Evolutionary conservation across 2,329 filamentous ascomycete genomes (phyloP).

Genomic region (Botrytis pseudocinerea): DNA sequence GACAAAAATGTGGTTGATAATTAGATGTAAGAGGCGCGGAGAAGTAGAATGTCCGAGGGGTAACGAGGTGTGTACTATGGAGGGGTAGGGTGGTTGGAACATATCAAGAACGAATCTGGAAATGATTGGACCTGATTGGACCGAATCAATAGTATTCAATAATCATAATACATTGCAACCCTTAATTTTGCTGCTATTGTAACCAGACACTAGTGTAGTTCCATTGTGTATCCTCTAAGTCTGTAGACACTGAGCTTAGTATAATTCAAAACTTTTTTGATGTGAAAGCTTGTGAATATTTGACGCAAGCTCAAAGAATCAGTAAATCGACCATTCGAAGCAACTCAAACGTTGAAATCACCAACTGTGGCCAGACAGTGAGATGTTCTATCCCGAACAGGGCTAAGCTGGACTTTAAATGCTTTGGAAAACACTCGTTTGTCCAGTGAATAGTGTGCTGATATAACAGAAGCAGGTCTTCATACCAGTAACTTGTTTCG

Average conservation of each 20-base stretch:
- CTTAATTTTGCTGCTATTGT: not conserved
- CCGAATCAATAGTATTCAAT: too few species aligned
- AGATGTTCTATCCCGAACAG: not conserved
- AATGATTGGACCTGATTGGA: not conserved
- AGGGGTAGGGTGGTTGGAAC: not conserved
- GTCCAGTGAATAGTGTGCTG: too few species aligned
- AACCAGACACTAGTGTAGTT: not conserved
- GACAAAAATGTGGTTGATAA: constrained; percentile 12
- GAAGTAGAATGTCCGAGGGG: not conserved
- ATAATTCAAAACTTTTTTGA: not conserved
- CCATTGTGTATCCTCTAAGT: not conserved
- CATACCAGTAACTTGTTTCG: not conserved
- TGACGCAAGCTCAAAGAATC: not conserved
- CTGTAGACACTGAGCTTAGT: too few species aligned
- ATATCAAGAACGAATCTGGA: not conserved
- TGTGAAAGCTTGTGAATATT: not conserved
- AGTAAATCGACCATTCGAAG: not conserved
- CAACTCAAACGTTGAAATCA: not conserved
- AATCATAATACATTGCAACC: not conserved
- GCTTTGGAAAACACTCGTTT: not conserved
- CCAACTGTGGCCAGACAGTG: not conserved
- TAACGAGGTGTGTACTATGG: not conserved
- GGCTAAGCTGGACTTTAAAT: not conserved
- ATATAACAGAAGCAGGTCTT: too few species aligned
- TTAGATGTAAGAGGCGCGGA: constrained; percentile 4